Percentiles rank a stretch among this genome's conserved stretches.
Evolutionary conservation across 2,329 filamentous ascomycete genomes (phyloP).

Genomic region (Lecanoromycetidae sp.): DNA sequence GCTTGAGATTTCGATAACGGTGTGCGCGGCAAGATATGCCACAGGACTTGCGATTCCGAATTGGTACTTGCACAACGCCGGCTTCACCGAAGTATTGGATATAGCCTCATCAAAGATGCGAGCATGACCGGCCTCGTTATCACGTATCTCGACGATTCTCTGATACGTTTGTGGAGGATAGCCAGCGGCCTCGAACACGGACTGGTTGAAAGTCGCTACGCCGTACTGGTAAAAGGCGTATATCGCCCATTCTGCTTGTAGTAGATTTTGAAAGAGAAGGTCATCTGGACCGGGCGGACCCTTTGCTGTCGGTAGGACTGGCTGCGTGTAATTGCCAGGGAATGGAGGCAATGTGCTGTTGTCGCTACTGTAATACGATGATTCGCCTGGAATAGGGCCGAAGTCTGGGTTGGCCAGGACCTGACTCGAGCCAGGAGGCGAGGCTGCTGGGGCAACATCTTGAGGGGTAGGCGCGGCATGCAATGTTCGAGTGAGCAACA

Average conservation of each 20-base stretch:
- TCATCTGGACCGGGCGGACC: conserved; percentile 31
- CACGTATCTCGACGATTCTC: conserved; percentile 31
- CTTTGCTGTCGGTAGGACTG: conserved; percentile 23
- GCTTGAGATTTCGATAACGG: conserved; percentile 25
- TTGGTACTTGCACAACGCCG: conserved; percentile 27
- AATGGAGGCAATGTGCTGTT: conserved; percentile 25
- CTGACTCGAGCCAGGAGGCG: conserved; percentile 2
- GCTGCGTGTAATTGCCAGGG: conserved; percentile 28
- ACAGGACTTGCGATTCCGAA: conserved; percentile 21
- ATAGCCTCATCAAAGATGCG: conserved; percentile 35
- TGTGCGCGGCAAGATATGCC: conserved; percentile 25
- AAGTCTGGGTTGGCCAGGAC: conserved; percentile 20
- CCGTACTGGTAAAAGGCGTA: conserved; percentile 35
- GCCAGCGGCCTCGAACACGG: conserved; percentile 26
- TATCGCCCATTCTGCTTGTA: conserved; percentile 35
- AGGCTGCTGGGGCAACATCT: neutral
- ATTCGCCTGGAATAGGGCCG: conserved; percentile 27
- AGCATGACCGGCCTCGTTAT: conserved; percentile 37
- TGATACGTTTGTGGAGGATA: conserved; percentile 32
- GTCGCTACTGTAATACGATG: conserved; percentile 26
- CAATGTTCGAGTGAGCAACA: neutral
- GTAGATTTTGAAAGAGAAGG: conserved; percentile 34
- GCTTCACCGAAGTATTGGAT: conserved; percentile 32
- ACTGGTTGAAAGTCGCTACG: conserved; percentile 30
- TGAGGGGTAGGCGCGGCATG: conserved; percentile 8